phyloP scores from a whole-genome alignment of 495 filamentous ascomycete species.

The Cryomyces minteri region DNA sequence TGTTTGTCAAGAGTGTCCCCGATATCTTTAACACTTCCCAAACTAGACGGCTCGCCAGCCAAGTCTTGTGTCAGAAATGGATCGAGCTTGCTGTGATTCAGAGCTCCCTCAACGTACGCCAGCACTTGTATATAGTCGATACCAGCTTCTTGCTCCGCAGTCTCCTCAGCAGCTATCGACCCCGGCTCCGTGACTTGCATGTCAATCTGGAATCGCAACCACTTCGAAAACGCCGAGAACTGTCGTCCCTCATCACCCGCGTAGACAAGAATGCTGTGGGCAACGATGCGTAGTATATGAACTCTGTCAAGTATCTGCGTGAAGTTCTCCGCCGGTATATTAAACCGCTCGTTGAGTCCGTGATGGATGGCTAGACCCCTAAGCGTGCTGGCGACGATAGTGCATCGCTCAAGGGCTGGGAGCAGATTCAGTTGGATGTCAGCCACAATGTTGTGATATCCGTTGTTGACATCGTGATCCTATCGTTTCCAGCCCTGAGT shows the following conservation, averaged over 20 bases:
- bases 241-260: conserved; percentile 61
- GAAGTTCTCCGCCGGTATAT: background rate
- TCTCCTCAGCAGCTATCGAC: conserved; percentile 27
- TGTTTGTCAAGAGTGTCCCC: background rate
- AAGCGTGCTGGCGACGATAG: conserved; percentile 64
- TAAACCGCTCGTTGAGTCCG: conserved; percentile 7
- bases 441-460: conserved; percentile 57
- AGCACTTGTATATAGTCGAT: conserved; percentile 14
- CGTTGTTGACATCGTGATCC: conserved; percentile 67
- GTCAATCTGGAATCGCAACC: conserved; percentile 77
- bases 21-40: background rate
- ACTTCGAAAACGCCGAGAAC: conserved; percentile 62
- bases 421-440: conserved; percentile 74
- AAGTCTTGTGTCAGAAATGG: conserved; percentile 1
- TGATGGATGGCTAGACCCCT: conserved; percentile 75
- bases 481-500: conserved; percentile 88
- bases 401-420: conserved; percentile 68
- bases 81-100: conserved; percentile 8
- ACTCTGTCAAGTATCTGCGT: background rate
- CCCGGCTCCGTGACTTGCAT: conserved; percentile 24
- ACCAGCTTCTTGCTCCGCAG: conserved; percentile 13
- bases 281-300: conserved; percentile 36
- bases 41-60: background rate
- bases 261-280: conserved; percentile 50
- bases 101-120: conserved; percentile 13